A percentile compares a stretch with the other conserved stretches of the same genome.
Evolutionary conservation across 345 rosid species (phyloP).

Genomic region (Linum lewisii): DNA sequence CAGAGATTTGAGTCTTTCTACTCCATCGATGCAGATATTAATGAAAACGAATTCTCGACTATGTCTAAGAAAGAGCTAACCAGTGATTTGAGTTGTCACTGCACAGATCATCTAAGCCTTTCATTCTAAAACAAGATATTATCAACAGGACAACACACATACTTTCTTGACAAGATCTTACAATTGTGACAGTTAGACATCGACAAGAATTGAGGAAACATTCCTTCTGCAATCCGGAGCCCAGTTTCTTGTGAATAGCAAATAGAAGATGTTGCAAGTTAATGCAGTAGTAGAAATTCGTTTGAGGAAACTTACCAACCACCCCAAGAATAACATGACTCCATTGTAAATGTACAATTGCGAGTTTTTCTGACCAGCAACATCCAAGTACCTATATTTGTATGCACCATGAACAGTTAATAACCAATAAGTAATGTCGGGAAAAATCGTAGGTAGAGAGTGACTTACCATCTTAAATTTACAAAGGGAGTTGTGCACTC

Average conservation of each 20-base stretch:
- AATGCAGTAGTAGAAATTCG: constrained; percentile 6
- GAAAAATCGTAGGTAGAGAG: not conserved
- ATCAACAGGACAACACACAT: no score
- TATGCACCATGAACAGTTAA: not conserved
- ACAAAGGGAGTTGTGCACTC: constrained; percentile 76
- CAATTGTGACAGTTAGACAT: not conserved
- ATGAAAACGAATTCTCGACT: no score
- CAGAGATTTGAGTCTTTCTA: no score
- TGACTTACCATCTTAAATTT: constrained; percentile 66
- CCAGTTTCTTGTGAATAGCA: not conserved
- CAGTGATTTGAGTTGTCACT: no score
- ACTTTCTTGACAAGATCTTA: no score
- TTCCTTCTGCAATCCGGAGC: not conserved
- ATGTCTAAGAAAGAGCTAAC: no score
- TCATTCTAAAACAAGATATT: no score
- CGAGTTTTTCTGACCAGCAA: constrained; percentile 60
- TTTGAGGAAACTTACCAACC: constrained; percentile 59
- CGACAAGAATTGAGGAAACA: not conserved
- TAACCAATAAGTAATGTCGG: not conserved
- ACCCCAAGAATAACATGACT: constrained; percentile 58
- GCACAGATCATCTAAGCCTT: no score
- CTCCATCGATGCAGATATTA: no score
- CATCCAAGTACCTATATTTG: constrained; percentile 62
- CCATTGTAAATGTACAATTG: constrained; percentile 52
- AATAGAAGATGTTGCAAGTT: constrained; percentile 9